phyloP scores from a whole-genome alignment of 2,329 filamentous ascomycete genomes.

The Rasamsonia emersonii region DNA sequence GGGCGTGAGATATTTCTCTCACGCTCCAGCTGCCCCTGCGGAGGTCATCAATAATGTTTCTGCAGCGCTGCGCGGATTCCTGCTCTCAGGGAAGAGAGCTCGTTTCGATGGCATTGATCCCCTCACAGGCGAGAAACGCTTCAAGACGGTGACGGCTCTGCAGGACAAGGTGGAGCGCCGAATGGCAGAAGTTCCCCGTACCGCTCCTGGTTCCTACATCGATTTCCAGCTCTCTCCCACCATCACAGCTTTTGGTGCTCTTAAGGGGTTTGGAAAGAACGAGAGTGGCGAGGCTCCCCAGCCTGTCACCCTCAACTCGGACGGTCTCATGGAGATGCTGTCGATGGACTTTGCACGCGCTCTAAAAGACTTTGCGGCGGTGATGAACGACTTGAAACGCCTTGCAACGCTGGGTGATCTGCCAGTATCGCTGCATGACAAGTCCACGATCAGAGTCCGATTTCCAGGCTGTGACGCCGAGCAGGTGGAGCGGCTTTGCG shows the following conservation, averaged over 20 bases:
- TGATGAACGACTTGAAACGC: constrained; percentile 72
- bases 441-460: constrained; percentile 64
- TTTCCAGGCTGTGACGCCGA: constrained; percentile 85
- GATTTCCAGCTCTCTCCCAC: constrained; percentile 86
- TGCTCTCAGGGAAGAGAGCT: constrained; percentile 80
- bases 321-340: constrained; percentile 76
- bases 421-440: constrained; percentile 63
- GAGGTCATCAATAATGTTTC: constrained; percentile 96
- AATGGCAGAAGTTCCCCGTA: constrained; percentile 47
- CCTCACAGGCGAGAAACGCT: constrained; percentile 63
- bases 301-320: constrained; percentile 62
- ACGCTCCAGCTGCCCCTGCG: constrained; percentile 72
- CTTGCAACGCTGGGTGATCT: constrained; percentile 73
- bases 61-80: constrained; percentile 82
- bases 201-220: constrained; percentile 67
- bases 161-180: constrained; percentile 65
- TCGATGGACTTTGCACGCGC: constrained; percentile 82
- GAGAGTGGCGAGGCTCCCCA: constrained; percentile 24
- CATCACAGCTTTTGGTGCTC: constrained; percentile 74
- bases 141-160: constrained; percentile 64
- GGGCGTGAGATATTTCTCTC: constrained; percentile 80
- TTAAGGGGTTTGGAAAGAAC: constrained; percentile 38
- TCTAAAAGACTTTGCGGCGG: constrained; percentile 69
- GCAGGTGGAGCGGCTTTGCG: constrained; percentile 73
- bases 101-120: constrained; percentile 72